Conservation (phyloP, 768 basidiomycete species). For the Russula compacta region DNA sequence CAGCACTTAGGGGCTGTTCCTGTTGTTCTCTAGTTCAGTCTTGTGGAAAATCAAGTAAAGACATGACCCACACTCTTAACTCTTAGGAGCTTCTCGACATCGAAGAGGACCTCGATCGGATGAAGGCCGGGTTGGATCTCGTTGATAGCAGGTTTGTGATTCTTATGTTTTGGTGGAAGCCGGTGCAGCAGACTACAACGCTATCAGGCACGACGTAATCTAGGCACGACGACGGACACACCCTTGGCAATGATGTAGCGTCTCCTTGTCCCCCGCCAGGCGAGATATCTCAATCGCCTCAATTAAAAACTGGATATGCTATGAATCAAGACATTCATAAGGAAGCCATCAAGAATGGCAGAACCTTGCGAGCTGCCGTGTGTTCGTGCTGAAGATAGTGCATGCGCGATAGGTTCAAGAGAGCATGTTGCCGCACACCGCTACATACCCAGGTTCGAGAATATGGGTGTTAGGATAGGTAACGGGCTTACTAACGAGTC, state of each 20-base stretch:
- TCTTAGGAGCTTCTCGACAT: slow-evolving; percentile 67
- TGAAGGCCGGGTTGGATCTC: slow-evolving; percentile 70
- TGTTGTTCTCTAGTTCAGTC: background rate
- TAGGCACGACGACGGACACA: slow-evolving; percentile 22
- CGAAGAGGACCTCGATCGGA: slow-evolving; percentile 67
- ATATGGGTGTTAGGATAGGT: background rate
- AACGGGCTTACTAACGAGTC: slow-evolving; percentile 54
- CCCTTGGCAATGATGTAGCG: slow-evolving; percentile 77
- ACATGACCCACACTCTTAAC: slow-evolving; percentile 44
- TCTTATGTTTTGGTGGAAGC: slow-evolving; percentile 43
- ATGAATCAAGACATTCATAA: background rate
- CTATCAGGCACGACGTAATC: background rate
- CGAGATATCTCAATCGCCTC: slow-evolving; percentile 78
- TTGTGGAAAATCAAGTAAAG: background rate
- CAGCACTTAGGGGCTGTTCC: slow-evolving; percentile 28
- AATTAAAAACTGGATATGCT: slow-evolving; percentile 43
- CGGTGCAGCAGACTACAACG: slow-evolving; percentile 57
- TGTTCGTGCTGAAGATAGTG: slow-evolving; percentile 65
- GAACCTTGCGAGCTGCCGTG: slow-evolving; percentile 58
- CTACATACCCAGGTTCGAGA: slow-evolving; percentile 30
- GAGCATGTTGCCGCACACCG: slow-evolving; percentile 69
- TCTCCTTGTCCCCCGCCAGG: slow-evolving; percentile 58
- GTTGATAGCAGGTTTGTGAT: slow-evolving; percentile 47
- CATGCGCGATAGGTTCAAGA: slow-evolving; percentile 69
- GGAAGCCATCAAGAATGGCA: background rate